Evolutionary conservation across 768 basidiomycete species (phyloP).

Genomic region (Psilocybe subaeruginosa): DNA sequence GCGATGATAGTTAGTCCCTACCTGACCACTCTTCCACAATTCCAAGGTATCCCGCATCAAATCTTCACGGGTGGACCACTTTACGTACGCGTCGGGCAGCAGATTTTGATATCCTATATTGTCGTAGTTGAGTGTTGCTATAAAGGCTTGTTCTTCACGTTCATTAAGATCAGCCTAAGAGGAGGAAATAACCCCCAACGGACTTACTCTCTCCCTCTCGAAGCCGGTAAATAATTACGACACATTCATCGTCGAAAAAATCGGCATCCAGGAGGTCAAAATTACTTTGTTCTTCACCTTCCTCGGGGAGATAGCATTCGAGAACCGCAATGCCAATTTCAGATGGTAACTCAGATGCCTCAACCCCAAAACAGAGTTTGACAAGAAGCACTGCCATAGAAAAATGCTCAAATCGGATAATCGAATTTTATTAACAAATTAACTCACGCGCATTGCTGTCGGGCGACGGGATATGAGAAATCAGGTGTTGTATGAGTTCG

Average conservation of each 20-base stretch:
- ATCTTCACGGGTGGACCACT: constrained; percentile 59
- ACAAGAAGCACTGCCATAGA: constrained; percentile 54
- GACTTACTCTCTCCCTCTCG: constrained; percentile 52
- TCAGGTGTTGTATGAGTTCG: constrained; percentile 55
- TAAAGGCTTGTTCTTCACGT: constrained; percentile 51
- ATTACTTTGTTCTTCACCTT: constrained; percentile 40
- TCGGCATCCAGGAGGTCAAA: constrained; percentile 67
- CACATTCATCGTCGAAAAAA: constrained; percentile 77
- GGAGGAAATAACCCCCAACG: constrained; percentile 23
- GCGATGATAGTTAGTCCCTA: constrained; percentile 40
- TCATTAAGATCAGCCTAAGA: constrained; percentile 39
- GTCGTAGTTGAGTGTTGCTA: constrained; percentile 67
- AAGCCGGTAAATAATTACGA: constrained; percentile 66
- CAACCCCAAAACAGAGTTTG: constrained; percentile 52
- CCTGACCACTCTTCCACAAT: constrained; percentile 65
- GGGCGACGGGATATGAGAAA: constrained; percentile 44
- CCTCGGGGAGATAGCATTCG: constrained; percentile 52
- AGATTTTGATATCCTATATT: constrained; percentile 62
- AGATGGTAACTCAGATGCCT: constrained; percentile 37
- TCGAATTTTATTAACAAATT: neutral
- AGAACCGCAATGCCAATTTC: constrained; percentile 55
- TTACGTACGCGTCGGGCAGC: constrained; percentile 53
- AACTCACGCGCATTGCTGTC: constrained; percentile 29
- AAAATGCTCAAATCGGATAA: constrained; percentile 10
- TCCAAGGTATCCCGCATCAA: constrained; percentile 61